Percentiles rank a stretch among this genome's conserved stretches.
Conservation (phyloP, 495 filamentous ascomycete genomes). For the Aspergillus mulundensis region DNA sequence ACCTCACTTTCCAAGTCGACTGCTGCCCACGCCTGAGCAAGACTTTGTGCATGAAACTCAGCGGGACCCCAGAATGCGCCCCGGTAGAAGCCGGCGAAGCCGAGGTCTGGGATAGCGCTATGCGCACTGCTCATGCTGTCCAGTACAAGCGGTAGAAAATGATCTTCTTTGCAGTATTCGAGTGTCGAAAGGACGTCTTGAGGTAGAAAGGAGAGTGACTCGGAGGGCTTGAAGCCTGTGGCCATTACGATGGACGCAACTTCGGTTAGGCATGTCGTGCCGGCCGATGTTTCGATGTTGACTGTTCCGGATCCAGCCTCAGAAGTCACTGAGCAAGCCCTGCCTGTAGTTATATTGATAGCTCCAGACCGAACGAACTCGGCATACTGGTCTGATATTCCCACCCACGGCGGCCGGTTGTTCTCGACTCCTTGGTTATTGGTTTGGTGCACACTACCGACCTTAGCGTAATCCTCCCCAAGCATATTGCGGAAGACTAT, state of each 20-base stretch:
- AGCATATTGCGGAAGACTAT: slow-evolving; percentile 50
- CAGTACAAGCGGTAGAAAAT: slow-evolving; percentile 64
- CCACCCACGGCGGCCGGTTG: slow-evolving; percentile 55
- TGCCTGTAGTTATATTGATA: slow-evolving; percentile 45
- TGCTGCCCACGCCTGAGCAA: slow-evolving; percentile 44
- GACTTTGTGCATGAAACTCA: slow-evolving; percentile 77
- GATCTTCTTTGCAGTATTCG: slow-evolving; percentile 49
- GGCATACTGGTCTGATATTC: slow-evolving; percentile 65
- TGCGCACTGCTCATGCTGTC: slow-evolving; percentile 63
- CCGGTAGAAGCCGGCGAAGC: slow-evolving; percentile 83
- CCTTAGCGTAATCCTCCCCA: slow-evolving; percentile 56
- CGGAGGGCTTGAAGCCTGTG: slow-evolving; percentile 67
- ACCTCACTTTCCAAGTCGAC: not conserved
- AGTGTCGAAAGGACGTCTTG: slow-evolving; percentile 50
- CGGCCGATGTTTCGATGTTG: slow-evolving; percentile 31
- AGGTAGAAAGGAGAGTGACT: slow-evolving; percentile 59
- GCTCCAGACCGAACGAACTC: slow-evolving; percentile 64
- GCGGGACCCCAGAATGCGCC: slow-evolving; percentile 84
- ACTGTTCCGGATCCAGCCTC: slow-evolving; percentile 24
- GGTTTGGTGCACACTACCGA: slow-evolving; percentile 18
- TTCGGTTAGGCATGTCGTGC: slow-evolving; percentile 38
- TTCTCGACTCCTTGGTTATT: slow-evolving; percentile 18
- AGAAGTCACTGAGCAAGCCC: slow-evolving; percentile 19
- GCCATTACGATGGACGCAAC: slow-evolving; percentile 68
- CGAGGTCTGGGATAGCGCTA: slow-evolving; percentile 56